Evolutionary conservation across 805 yeast species (phyloP).

Genomic region (Nakazawaea populi): DNA sequence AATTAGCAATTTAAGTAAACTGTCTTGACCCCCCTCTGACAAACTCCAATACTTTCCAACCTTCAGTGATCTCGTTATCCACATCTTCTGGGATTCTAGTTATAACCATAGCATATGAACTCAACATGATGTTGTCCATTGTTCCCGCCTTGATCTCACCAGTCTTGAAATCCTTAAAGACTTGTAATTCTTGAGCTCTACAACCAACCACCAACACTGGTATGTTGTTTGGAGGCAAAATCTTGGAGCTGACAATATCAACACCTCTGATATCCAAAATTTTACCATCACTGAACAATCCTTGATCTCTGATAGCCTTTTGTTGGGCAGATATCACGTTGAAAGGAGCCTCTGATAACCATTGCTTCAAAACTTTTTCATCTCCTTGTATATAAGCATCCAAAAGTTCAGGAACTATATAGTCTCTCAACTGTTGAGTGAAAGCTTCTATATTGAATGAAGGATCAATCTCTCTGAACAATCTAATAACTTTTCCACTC

Average conservation of each 20-base stretch:
- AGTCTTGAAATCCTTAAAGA: conserved; percentile 83
- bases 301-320: conserved; percentile 87
- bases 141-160: conserved; percentile 96
- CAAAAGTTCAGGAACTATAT: conserved; percentile 88
- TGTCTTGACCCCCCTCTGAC: conserved; percentile 91
- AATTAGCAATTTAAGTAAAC: conserved; percentile 36
- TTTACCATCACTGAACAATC: conserved; percentile 83
- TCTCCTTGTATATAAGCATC: conserved; percentile 96
- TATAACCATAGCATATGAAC: conserved; percentile 94
- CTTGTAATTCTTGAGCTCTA: conserved; percentile 92
- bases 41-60: conserved; percentile 94
- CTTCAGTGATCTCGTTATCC: conserved; percentile 86
- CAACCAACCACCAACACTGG: conserved; percentile 94
- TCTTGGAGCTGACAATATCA: conserved; percentile 82
- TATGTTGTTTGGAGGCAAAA: conserved; percentile 81
- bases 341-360: conserved; percentile 97
- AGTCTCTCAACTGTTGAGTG: conserved; percentile 79
- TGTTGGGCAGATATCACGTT: conserved; percentile 92
- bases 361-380: conserved; percentile 68
- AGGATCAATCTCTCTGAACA: conserved; percentile 88
- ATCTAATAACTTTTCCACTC: conserved; percentile 83
- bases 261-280: conserved; percentile 94
- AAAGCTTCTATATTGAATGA: conserved; percentile 74
- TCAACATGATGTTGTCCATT: conserved; percentile 85
- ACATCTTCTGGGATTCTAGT: conserved; percentile 91